Percentiles rank a stretch among this genome's conserved stretches.
Conservation (phyloP, 306 rosid species). For the Pterocarpus macrocarpus region DNA sequence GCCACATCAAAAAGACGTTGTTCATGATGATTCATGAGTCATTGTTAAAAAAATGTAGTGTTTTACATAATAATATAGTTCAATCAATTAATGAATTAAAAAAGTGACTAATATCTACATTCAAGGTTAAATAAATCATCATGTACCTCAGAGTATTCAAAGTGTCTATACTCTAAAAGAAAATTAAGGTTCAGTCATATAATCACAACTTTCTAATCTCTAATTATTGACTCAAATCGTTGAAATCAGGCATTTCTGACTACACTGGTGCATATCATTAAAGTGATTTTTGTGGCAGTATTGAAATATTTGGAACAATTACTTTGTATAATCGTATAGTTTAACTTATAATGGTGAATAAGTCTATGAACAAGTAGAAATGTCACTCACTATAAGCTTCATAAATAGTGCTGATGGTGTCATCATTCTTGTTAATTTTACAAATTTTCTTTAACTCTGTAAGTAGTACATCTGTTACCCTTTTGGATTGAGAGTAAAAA, state of each 20-base stretch:
- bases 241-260: too few species aligned
- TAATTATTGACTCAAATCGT: too few species aligned
- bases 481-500: neutral
- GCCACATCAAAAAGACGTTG: too few species aligned
- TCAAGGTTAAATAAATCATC: constrained; percentile 10
- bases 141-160: neutral
- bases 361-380: constrained; percentile 23
- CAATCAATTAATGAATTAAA: neutral
- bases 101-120: neutral
- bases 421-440: neutral
- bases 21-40: too few species aligned
- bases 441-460: neutral
- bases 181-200: neutral
- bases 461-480: neutral
- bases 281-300: neutral
- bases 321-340: neutral
- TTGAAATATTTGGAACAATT: neutral
- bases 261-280: too few species aligned
- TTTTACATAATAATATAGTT: neutral
- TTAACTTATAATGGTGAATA: neutral
- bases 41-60: too few species aligned
- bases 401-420: neutral
- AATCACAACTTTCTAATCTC: too few species aligned
- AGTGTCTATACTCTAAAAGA: neutral
- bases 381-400: constrained; percentile 6